phyloP scores from a whole-genome alignment of 176 grass and related monocot genomes.

The Ensete ventricosum region DNA sequence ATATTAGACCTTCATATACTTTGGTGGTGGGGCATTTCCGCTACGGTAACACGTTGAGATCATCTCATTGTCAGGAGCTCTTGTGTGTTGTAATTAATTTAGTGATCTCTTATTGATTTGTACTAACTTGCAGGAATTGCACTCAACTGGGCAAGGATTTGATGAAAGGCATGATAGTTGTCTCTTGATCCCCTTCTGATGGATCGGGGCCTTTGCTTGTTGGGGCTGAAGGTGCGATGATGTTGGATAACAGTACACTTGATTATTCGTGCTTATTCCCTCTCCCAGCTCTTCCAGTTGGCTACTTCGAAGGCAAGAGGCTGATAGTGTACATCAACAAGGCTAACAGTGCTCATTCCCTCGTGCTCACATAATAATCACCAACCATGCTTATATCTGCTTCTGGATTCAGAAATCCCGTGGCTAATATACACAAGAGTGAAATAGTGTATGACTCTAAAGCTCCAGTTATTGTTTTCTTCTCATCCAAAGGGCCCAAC shows the following conservation, averaged over 20 bases:
- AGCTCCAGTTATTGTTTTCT: conserved; percentile 23
- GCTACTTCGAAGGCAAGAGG: not conserved
- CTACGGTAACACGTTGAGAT: not conserved
- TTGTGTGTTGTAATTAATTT: no score
- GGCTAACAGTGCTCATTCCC: no score
- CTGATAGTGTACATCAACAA: not conserved
- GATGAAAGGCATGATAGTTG: conserved; percentile 2
- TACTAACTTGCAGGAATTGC: not conserved
- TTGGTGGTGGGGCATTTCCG: not conserved
- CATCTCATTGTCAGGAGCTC: no score
- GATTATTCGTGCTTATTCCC: not conserved
- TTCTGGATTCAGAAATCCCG: conserved; percentile 16
- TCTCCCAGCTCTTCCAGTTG: not conserved
- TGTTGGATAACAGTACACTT: not conserved
- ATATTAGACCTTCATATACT: not conserved
- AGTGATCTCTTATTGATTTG: no score
- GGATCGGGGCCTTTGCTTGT: not conserved
- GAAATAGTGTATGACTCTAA: not conserved
- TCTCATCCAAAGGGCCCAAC: conserved; percentile 43
- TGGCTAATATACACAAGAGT: conserved; percentile 24
- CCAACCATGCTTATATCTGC: no score
- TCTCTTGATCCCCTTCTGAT: not conserved
- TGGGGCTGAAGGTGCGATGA: not conserved
- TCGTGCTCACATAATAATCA: no score
- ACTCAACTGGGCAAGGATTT: not conserved